Evolutionary conservation across 2,329 filamentous ascomycete genomes (phyloP).

Genomic region (Penicillium brevicompactum): DNA sequence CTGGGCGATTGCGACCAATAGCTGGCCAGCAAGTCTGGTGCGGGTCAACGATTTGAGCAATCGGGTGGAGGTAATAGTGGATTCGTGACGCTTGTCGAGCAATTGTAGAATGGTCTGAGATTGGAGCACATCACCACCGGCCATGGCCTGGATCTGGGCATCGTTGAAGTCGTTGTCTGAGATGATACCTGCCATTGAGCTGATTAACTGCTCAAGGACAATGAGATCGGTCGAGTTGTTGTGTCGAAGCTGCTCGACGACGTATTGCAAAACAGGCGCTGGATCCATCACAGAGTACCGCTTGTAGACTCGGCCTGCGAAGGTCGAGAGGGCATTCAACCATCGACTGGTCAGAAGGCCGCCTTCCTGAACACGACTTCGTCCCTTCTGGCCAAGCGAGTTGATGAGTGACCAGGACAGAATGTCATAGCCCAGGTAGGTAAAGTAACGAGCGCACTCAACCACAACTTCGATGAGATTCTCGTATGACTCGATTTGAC

Average conservation of each 20-base stretch:
- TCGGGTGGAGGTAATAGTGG: conserved; percentile 72
- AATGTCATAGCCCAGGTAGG: conserved; percentile 87
- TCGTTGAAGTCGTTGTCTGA: conserved; percentile 87
- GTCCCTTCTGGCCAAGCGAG: conserved; percentile 60
- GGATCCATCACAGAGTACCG: conserved; percentile 83
- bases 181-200: conserved; percentile 90
- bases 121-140: conserved; percentile 77
- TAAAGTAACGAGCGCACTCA: conserved; percentile 92
- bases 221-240: conserved; percentile 90
- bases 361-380: conserved; percentile 63
- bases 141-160: conserved; percentile 81
- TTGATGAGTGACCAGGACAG: conserved; percentile 90
- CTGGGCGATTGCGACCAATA: conserved; percentile 88
- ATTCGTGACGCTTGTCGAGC: conserved; percentile 79
- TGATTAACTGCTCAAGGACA: conserved; percentile 85
- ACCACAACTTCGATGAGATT: conserved; percentile 95
- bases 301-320: conserved; percentile 86
- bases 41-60: conserved; percentile 78
- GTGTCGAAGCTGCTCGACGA: conserved; percentile 76
- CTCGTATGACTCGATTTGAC: conserved; percentile 89
- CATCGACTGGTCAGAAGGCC: conserved; percentile 83
- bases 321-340: conserved; percentile 86
- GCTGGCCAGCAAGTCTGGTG: conserved; percentile 74
- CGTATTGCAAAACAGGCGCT: conserved; percentile 83
- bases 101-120: conserved; percentile 78